Evolutionary conservation across 2,329 filamentous ascomycete genomes (phyloP), one percentile per base, ranked within the genome.

Genomic region (Meredithiella fracta): DNA sequence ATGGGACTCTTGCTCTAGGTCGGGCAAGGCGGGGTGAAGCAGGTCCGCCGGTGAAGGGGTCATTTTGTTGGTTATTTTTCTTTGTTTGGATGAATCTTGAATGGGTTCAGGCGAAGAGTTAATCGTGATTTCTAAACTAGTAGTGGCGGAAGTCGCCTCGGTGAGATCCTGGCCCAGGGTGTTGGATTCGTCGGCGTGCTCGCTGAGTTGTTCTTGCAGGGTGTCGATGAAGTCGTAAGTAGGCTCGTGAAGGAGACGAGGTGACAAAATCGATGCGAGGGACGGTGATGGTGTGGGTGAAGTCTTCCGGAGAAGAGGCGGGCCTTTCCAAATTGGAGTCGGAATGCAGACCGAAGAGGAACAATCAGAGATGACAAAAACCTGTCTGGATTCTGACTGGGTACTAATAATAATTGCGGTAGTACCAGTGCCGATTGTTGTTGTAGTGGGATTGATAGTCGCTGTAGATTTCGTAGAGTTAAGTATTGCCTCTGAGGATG

Each of bases 1-100:
- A 76, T 77, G 75, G 70, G 77, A 80, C 70, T 80, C 77, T 69
- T 74, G 75, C 71, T 80, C 76, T 63, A 74, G 67, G 62, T 79
- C 76, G 65, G 57, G 57, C 38, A 58, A 22, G 17, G 70, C 69
- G 62, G 75, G 70, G 65, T 78, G 69, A 64, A 79, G 66, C 61
- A 71, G 72, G 62, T 77, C 75, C 65, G 71, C 72, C 60, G 75
- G 74, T 55, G 68, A 40, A 4, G 54, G 20, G 15, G 54, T 9
- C 44, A 51, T 56, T 11, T 5, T 54, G 14, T n/a, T 31, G 14
- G 15, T n/a, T 17, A 14, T 31, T 15, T 17, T 11, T 6, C 17
- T 9, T 11, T 22, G 9, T 26, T 29, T 15, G n/a, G 49, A 51
- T 42, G 17, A 42, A 42, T 42, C 38, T 5, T n/a, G 6, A 6